Base-by-base conservation (phyloP, 306 rosid genomes). In the Prunus fruticosa region DNA sequence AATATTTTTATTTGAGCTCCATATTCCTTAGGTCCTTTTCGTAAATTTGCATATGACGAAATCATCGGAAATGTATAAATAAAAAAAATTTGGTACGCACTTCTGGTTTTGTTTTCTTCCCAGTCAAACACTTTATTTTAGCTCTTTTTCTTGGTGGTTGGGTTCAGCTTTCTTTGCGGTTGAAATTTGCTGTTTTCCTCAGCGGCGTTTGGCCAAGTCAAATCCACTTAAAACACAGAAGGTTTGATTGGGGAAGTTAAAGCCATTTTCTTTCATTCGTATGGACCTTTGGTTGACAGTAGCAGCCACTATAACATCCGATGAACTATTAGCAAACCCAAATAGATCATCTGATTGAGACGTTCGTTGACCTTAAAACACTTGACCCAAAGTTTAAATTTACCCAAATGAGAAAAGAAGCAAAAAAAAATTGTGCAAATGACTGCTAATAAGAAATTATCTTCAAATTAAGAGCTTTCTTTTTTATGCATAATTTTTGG, bases 261-360 rank as follows among this genome's bases (percentile, higher is more conserved):
- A 10, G 49, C 15, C 43, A 63, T 5, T 38, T 38, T 38, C 67
- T 28, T 2, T 28, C 8, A 18, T 52, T 16, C 20, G 1, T 3
- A 63, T 28, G 20, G 8, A 52, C 57, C 57, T 18, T 52, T 52
- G 19, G 57, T 52, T 0, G 57, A 52, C 57, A 13, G 57, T 52
- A 52, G 6, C 19, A 6, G 20, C 20, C 57, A 16, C 61, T 7
- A 7, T 10, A 0, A 19, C 46, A 30, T 18, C 47, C 8, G 15
- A 64, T 34, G 25, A 64, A 22, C 25, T 3, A 8, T 62, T 64
- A 32, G 8, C 47, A 16, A 16, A n/a, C 25, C 69, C 34, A 64
- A 64, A 34, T 73, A 18, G n/a, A 73, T 60, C 77, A 60, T 45
- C 28, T 45, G 58, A 73, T 45, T 20, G 77, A 45, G 64, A 73